Percentiles rank a stretch among this genome's conserved stretches.
Conservation (phyloP, 768 basidiomycete genomes). For the Suillus spraguei region DNA sequence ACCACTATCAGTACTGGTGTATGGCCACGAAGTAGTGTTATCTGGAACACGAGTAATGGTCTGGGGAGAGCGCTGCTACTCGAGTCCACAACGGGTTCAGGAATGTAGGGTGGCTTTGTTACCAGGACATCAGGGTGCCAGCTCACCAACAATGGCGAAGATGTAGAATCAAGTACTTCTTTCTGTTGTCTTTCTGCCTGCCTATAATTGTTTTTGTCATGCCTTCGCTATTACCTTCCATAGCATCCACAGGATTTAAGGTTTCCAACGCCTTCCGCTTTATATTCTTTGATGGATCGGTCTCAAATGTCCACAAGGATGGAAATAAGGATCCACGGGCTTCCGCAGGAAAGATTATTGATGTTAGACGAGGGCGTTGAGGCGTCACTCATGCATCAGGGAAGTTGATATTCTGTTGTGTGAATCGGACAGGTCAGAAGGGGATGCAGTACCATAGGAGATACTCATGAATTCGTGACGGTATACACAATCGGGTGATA, state of each 20-base stretch:
- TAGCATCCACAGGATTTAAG: not conserved
- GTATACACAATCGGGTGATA: not conserved
- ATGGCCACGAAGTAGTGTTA: constrained; percentile 79
- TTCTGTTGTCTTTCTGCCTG: not conserved
- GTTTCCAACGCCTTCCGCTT: not conserved
- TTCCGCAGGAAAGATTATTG: not conserved
- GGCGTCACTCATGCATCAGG: not conserved
- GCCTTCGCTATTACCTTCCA: not conserved
- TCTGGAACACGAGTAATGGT: constrained; percentile 82
- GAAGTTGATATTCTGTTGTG: not conserved
- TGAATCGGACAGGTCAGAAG: not conserved
- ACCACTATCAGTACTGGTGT: constrained; percentile 53
- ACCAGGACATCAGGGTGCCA: constrained; percentile 67
- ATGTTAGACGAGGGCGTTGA: too few relatives aligned
- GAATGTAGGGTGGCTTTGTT: constrained; percentile 83
- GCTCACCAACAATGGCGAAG: not conserved
- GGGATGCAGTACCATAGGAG: not conserved
- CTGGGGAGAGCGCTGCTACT: constrained; percentile 58
- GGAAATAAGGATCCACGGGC: not conserved
- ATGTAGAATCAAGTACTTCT: not conserved
- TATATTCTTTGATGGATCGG: not conserved
- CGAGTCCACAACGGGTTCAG: constrained; percentile 81
- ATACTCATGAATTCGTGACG: not conserved
- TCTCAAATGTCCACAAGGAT: not conserved
- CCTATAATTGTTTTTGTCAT: not conserved